phyloP scores from a whole-genome alignment of 345 rosid genomes.

The Lepidium didymum region DNA sequence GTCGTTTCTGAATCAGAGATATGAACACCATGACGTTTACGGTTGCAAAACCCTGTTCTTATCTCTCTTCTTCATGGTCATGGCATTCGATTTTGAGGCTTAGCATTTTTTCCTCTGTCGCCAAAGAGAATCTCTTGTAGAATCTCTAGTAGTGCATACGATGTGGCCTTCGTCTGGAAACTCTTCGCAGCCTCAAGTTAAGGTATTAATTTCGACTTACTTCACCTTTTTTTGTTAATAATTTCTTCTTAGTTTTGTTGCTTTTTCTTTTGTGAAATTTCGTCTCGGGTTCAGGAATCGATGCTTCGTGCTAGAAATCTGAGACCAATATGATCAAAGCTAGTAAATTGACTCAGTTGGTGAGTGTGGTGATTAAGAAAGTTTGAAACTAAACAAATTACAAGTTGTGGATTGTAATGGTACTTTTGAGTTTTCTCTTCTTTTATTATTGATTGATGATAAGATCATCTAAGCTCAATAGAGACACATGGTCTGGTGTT shows the following conservation, averaged over 20 bases:
- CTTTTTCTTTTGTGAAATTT: background rate
- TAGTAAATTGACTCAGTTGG: background rate
- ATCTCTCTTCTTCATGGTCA: conserved; percentile 5
- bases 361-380: background rate
- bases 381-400: background rate
- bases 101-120: background rate
- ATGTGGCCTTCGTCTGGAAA: conserved; percentile 29
- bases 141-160: background rate
- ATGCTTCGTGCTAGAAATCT: background rate
- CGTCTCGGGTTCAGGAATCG: background rate
- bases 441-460: background rate
- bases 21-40: conserved; percentile 1
- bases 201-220: background rate
- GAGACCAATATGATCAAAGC: background rate
- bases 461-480: background rate
- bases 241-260: background rate
- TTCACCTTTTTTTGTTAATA: background rate
- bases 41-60: background rate
- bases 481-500: background rate
- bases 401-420: background rate
- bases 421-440: background rate
- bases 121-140: background rate
- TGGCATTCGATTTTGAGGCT: background rate
- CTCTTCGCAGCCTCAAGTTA: conserved; percentile 25
- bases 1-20: background rate